phyloP scores from a whole-genome alignment of 2,329 filamentous ascomycete genomes.

The Colletotrichum costaricense region DNA sequence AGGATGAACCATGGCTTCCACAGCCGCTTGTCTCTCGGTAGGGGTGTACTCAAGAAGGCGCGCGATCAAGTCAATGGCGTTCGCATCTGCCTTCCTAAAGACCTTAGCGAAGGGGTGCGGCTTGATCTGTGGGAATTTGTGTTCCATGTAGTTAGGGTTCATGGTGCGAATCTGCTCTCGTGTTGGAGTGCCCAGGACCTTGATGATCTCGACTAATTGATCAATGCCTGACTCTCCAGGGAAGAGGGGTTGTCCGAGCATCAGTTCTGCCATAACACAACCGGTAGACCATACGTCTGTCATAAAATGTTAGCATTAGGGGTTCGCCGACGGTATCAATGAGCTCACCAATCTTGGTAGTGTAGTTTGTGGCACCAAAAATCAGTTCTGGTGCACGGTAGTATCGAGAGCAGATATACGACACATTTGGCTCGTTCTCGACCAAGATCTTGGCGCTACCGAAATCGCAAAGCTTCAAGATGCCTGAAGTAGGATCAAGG shows the following conservation, averaged over 20 bases:
- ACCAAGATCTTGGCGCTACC: constrained; percentile 98
- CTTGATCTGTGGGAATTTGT: constrained; percentile 99
- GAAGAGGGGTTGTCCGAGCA: constrained; percentile 98
- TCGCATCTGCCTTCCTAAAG: constrained; percentile 93
- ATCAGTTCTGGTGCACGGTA: constrained; percentile 98
- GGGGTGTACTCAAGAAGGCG: constrained; percentile 96
- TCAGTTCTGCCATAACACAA: constrained; percentile 98
- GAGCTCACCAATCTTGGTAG: constrained; percentile 95
- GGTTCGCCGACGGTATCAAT: neutral
- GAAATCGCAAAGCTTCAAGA: constrained; percentile 98
- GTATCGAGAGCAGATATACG: constrained; percentile 99
- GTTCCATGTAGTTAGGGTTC: constrained; percentile 99
- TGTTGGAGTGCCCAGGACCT: constrained; percentile 95
- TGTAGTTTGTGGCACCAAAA: constrained; percentile 99
- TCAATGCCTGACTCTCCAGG: constrained; percentile 98
- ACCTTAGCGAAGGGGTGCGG: constrained; percentile 99
- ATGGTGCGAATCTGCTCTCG: constrained; percentile 98
- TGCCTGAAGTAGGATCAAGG: constrained; percentile 88
- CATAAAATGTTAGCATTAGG: constrained; percentile 24
- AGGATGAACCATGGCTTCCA: constrained; percentile 97
- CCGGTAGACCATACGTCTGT: constrained; percentile 99
- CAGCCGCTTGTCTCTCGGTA: constrained; percentile 90
- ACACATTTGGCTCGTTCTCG: constrained; percentile 98
- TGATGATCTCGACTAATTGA: constrained; percentile 99
- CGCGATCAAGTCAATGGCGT: constrained; percentile 95